Percentiles rank a stretch among this genome's conserved stretches.
Conservation (phyloP, 768 basidiomycete genomes). For the Porpolomopsis calyptriformis region DNA sequence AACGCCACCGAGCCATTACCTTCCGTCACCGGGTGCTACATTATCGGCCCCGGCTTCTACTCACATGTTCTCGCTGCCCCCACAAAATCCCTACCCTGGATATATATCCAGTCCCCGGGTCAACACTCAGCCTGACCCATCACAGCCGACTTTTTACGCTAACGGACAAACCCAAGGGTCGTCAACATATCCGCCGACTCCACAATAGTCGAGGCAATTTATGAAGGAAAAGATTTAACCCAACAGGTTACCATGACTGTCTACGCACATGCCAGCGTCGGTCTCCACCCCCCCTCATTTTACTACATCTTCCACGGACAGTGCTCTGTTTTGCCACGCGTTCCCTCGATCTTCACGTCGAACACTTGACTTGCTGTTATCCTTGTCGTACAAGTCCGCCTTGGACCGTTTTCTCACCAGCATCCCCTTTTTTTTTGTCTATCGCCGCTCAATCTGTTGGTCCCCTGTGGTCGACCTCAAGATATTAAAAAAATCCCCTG, state of each 20-base stretch:
- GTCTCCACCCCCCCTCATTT: background rate
- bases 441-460: too few relatives aligned
- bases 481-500: too few relatives aligned
- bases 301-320: background rate
- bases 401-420: too few relatives aligned
- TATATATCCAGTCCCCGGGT: constrained; percentile 27
- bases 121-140: constrained; percentile 3
- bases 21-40: constrained; percentile 42
- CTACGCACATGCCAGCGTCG: background rate
- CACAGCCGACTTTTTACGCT: constrained; percentile 11
- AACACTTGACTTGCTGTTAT: background rate
- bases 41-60: constrained; percentile 37
- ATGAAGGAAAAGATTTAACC: constrained; percentile 4
- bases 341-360: background rate
- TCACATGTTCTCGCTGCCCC: constrained; percentile 17
- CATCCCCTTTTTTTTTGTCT: too few relatives aligned
- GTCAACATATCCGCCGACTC: background rate
- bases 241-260: too few relatives aligned
- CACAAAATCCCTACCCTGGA: constrained; percentile 25
- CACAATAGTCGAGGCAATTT: constrained; percentile 1
- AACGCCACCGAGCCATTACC: constrained; percentile 23
- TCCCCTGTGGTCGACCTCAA: too few relatives aligned
- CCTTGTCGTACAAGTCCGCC: background rate
- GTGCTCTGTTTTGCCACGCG: background rate
- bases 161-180: constrained; percentile 5